phyloP scores from a whole-genome alignment of 306 rosid genomes.

The Delonix regia region DNA sequence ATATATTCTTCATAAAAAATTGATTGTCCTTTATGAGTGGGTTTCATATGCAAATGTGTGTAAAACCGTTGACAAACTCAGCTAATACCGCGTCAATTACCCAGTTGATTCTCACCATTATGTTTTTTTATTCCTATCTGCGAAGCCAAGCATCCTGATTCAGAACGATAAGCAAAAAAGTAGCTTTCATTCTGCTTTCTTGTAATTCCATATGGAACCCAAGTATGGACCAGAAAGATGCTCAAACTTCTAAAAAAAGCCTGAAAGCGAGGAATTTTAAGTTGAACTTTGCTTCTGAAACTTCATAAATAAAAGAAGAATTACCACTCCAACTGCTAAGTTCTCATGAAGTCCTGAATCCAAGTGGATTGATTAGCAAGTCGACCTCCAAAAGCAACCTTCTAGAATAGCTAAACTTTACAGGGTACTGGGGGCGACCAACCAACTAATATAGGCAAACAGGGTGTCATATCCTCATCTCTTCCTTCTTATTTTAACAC shows the following conservation, averaged over 20 bases:
- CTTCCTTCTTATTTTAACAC: not conserved
- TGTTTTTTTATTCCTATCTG: constrained; percentile 3
- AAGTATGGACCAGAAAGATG: not conserved
- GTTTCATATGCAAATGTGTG: constrained; percentile 19
- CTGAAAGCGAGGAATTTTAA: not conserved
- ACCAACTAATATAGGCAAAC: not conserved
- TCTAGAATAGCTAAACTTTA: constrained; percentile 5
- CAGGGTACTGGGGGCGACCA: not conserved
- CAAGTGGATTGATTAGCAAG: not conserved
- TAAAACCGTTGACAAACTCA: constrained; percentile 26
- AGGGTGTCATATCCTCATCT: not conserved
- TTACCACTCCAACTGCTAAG: not conserved
- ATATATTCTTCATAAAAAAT: constrained; percentile 36
- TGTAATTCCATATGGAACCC: not conserved
- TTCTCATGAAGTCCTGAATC: not conserved
- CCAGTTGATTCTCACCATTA: not conserved
- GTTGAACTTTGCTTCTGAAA: not conserved
- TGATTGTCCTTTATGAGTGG: constrained; percentile 29
- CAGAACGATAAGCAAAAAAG: not conserved
- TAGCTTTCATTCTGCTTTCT: not conserved
- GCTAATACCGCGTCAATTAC: not conserved
- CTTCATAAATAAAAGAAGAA: not conserved
- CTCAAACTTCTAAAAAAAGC: not conserved
- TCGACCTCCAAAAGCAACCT: constrained; percentile 12
- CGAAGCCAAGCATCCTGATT: constrained; percentile 19